These are phyloP conservation scores for Syzygium malaccense DNA, from an alignment of 441 rosid species.

Conservation along the genomic window DNA sequence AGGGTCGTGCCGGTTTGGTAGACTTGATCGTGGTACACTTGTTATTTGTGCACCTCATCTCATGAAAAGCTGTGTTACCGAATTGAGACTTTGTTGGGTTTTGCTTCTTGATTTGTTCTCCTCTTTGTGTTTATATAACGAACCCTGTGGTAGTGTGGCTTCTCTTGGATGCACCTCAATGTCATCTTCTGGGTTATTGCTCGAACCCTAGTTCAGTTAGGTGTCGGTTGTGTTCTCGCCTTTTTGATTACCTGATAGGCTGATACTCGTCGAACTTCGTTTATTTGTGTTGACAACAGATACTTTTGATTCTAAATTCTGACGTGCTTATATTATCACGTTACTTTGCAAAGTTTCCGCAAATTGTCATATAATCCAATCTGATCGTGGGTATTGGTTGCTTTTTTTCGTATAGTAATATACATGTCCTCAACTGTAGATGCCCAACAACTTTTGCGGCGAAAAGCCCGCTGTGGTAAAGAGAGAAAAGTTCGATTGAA, in stretches of 20 bases:
- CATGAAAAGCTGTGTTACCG: background rate
- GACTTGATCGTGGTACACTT: background rate
- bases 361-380: background rate
- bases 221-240: background rate
- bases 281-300: background rate
- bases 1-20: background rate
- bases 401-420: background rate
- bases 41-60: background rate
- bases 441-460: background rate
- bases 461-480: background rate
- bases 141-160: background rate
- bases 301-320: background rate
- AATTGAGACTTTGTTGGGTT: background rate
- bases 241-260: background rate
- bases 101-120: background rate
- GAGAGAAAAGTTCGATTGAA: background rate
- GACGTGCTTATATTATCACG: background rate
- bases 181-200: background rate
- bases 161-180: background rate
- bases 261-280: background rate
- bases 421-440: background rate
- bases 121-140: background rate
- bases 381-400: background rate
- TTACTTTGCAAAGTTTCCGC: background rate
- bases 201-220: background rate